Evolutionary conservation across 352 stramenopile species (phyloP).

Genomic region (Pythium guiyangense): DNA sequence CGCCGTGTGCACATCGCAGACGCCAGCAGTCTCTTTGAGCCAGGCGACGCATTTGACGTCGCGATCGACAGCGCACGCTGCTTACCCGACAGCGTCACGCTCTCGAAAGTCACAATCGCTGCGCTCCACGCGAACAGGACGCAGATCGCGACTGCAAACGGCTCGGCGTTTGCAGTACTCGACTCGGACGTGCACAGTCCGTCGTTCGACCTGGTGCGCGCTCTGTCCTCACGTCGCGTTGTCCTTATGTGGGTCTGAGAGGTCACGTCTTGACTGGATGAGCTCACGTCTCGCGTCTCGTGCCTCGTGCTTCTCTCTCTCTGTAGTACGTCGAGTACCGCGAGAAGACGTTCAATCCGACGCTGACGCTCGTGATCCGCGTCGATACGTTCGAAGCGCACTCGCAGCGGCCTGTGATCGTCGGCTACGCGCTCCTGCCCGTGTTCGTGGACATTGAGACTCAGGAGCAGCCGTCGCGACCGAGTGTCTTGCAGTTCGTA

Average conservation of each 20-base stretch:
- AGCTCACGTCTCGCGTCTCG: too few species aligned
- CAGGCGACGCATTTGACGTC: constrained; percentile 76
- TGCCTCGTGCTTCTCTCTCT: neutral
- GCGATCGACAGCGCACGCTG: constrained; percentile 70
- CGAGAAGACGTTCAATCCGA: constrained; percentile 70
- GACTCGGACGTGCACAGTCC: constrained; percentile 34
- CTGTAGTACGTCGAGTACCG: constrained; percentile 70
- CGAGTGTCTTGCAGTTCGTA: constrained; percentile 43
- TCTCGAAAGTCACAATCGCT: constrained; percentile 70
- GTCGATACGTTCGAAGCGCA: constrained; percentile 73
- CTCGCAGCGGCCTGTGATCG: constrained; percentile 45
- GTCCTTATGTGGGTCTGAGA: too few species aligned
- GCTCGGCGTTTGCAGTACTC: constrained; percentile 17
- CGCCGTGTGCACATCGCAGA: constrained; percentile 17
- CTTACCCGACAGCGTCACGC: constrained; percentile 63
- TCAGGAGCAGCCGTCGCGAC: constrained; percentile 37
- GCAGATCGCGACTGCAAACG: constrained; percentile 26
- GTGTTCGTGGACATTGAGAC: constrained; percentile 74
- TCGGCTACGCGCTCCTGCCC: constrained; percentile 71
- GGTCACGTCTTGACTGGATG: too few species aligned
- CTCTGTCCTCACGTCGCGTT: neutral
- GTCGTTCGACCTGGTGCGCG: constrained; percentile 44
- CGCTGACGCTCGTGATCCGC: constrained; percentile 77
- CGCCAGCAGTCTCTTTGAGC: constrained; percentile 32
- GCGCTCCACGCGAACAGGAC: constrained; percentile 49